A percentile compares a stretch with the other conserved stretches of the same genome.
Conservation (phyloP, 345 rosid genomes). For the Pseudoturritis turrita region DNA sequence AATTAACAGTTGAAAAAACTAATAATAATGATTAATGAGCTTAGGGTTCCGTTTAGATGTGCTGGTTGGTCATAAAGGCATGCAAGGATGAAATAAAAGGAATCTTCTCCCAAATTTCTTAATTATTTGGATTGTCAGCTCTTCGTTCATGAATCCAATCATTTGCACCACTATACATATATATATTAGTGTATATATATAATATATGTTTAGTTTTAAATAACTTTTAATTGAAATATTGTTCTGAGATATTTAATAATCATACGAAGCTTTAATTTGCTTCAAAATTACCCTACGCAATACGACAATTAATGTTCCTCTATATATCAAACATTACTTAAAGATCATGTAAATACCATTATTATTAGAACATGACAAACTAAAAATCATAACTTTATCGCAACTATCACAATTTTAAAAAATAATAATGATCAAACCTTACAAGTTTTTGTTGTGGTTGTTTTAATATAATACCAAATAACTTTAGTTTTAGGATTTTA, state of each 20-base stretch:
- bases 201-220: neutral
- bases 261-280: neutral
- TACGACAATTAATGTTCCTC: neutral
- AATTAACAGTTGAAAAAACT: neutral
- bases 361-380: neutral
- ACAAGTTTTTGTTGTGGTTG: too few species aligned
- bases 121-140: slow-evolving; percentile 24
- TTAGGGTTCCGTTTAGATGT: slow-evolving; percentile 29
- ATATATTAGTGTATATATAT: neutral
- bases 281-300: neutral
- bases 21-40: neutral
- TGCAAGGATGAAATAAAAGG: slow-evolving; percentile 33
- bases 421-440: neutral
- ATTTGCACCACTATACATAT: slow-evolving; percentile 7
- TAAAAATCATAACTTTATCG: neutral
- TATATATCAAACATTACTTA: neutral
- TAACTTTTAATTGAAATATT: neutral
- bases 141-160: slow-evolving; percentile 23
- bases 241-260: neutral
- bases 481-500: neutral
- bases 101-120: slow-evolving; percentile 24
- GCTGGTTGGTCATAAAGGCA: slow-evolving; percentile 24
- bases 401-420: neutral
- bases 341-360: neutral
- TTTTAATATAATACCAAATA: neutral